Percentiles rank a stretch among this genome's conserved stretches.
Evolutionary conservation across 192 early-diverging fungal species (phyloP).

Genomic region (Phycomyces blakesleeanus): DNA sequence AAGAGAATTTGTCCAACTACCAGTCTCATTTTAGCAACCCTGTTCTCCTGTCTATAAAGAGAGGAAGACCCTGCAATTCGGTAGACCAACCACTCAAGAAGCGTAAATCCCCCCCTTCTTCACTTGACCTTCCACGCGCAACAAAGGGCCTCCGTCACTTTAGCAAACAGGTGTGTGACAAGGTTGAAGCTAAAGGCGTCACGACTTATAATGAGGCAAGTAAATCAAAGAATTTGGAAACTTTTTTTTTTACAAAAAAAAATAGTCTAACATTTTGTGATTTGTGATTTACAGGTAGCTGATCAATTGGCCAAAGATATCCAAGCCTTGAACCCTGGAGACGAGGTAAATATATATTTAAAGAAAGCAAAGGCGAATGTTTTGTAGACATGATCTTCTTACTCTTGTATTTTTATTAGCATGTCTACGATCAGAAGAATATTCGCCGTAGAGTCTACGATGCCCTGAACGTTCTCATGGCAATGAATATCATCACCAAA

Average conservation of each 20-base stretch:
- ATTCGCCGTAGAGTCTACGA: conserved; percentile 70
- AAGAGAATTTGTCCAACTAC: neutral
- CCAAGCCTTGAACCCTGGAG: conserved; percentile 4
- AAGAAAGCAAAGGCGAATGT: neutral
- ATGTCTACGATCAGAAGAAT: conserved; percentile 49
- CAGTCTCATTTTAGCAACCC: conserved; percentile 13
- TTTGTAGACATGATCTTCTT: neutral
- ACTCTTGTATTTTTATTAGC: neutral
- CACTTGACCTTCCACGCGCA: neutral
- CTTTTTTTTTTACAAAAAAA: neutral
- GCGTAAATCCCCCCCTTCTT: neutral
- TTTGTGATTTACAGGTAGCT: conserved; percentile 37
- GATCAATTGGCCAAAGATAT: conserved; percentile 42
- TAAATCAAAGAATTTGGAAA: neutral
- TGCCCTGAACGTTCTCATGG: conserved; percentile 63
- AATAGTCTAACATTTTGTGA: neutral
- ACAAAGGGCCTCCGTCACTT: conserved; percentile 47
- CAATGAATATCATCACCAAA: conserved; percentile 59
- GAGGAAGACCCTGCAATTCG: neutral
- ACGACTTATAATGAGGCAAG: conserved; percentile 55
- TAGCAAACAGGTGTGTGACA: conserved; percentile 55
- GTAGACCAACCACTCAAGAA: neutral
- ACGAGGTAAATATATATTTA: neutral
- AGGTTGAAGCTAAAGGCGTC: conserved; percentile 45
- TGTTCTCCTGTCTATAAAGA: neutral